Evolutionary conservation across 306 rosid genomes (phyloP).

Genomic region (Cucumis cinereus): DNA sequence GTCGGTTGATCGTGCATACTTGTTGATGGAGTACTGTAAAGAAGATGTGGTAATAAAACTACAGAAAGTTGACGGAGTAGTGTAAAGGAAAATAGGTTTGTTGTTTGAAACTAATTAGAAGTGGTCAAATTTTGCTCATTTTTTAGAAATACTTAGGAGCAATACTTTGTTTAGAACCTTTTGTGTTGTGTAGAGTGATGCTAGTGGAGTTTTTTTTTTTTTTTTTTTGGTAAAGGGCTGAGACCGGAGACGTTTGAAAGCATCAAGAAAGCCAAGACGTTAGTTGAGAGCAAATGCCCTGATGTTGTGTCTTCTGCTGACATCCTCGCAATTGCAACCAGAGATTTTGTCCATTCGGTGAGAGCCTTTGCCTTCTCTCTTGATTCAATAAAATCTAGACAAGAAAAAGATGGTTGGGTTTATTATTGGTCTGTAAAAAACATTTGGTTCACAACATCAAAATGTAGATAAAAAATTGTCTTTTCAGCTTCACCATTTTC

Average conservation of each 20-base stretch:
- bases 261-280: slow-evolving; percentile 55
- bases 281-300: slow-evolving; percentile 77
- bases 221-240: slow-evolving; percentile 54
- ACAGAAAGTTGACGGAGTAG: too few relatives aligned
- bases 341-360: slow-evolving; percentile 79
- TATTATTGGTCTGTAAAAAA: neutral
- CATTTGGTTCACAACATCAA: neutral
- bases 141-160: too few relatives aligned
- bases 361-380: slow-evolving; percentile 2
- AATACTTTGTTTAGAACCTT: too few relatives aligned
- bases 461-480: neutral
- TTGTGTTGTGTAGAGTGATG: too few relatives aligned
- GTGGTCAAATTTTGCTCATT: too few relatives aligned
- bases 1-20: too few relatives aligned
- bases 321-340: slow-evolving; percentile 80
- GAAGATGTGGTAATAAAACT: too few relatives aligned
- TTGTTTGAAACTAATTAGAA: too few relatives aligned
- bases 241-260: slow-evolving; percentile 58
- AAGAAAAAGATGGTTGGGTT: slow-evolving; percentile 5
- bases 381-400: neutral
- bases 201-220: too few relatives aligned
- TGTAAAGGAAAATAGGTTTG: too few relatives aligned
- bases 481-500: slow-evolving; percentile 1
- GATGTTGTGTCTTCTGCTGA: slow-evolving; percentile 85
- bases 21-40: too few relatives aligned